Base-by-base conservation (phyloP, 2,329 filamentous ascomycete genomes). In the Pseudogymnoascus sp. region DNA sequence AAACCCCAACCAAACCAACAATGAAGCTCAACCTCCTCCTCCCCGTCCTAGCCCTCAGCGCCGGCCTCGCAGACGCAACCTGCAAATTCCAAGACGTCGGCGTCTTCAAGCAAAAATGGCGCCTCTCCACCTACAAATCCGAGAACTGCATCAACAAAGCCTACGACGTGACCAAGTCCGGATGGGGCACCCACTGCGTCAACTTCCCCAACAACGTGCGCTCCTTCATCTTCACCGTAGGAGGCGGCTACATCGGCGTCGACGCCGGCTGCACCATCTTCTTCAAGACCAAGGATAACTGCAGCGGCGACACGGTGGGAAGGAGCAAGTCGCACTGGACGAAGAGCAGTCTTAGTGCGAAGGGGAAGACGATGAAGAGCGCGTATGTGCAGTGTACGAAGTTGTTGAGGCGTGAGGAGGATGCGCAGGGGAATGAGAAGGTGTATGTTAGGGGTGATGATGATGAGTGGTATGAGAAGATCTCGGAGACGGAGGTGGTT, bases 31-130 rank as follows among this genome's bases (percentile, higher is more conserved):
- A 29, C 25, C 21, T 52, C 42, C 25, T 52, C n/a, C 42, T 52
- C 42, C 42, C 42, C 21, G 6, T 52, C 42, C 42, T 52, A 7
- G 42, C 25, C 25, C 13, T 52, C 42, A 52, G 13, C 12, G 42
- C 25, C 42, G 25, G 42, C 42, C 7, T 52, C 3, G 42, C 42
- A 13, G 42, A 52, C 13, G 42, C 42, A 52, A 29, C 25, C 4
- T 52, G 42, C 13, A 52, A 52, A 52, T 52, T 29, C 42, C 42
- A 52, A 52, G 42, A 52, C 10, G 42, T 52, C 25, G 42, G 42
- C 42, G 25, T 52, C 42, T 52, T 52, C 42, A 52, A 52, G 42
- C 42, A 52, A 31, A 52, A 52, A 29, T 52, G 42, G 42, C 42
- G 42, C 5, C 42, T 52, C 42, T 52, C 42, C 7, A 52, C 42